These are phyloP conservation scores for Thermothielavioides terrestris DNA, from an alignment of 495 filamentous ascomycete genomes.

Conservation along the genomic window DNA sequence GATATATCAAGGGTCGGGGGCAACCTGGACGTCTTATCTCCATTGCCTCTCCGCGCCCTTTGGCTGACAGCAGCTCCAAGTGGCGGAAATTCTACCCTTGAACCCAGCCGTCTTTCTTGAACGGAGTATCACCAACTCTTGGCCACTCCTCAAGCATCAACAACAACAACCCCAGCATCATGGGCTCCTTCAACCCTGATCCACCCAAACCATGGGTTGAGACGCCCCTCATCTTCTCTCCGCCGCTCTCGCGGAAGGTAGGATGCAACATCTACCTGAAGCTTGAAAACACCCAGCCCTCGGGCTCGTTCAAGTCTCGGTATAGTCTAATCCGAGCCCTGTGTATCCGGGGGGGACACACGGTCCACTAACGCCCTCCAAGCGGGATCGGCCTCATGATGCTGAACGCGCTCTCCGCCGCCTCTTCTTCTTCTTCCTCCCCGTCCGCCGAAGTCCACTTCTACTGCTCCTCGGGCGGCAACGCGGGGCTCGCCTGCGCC, in stretches of 20 bases:
- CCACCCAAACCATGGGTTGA: constrained; percentile 55
- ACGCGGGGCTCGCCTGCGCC: constrained; percentile 86
- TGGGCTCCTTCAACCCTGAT: constrained; percentile 32
- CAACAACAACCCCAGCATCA: constrained; percentile 12
- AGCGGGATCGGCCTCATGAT: constrained; percentile 73
- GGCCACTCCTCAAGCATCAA: too few relatives aligned
- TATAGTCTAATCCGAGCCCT: too few relatives aligned
- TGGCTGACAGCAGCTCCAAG: too few relatives aligned
- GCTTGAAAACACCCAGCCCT: constrained; percentile 86
- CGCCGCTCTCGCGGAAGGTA: constrained; percentile 57
- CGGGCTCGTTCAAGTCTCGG: constrained; percentile 91
- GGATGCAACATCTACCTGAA: constrained; percentile 84
- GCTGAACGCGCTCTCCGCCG: constrained; percentile 36
- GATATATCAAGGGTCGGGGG: not conserved
- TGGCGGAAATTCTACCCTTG: too few relatives aligned
- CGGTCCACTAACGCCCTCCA: not conserved
- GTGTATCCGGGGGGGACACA: too few relatives aligned
- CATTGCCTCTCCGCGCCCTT: too few relatives aligned
- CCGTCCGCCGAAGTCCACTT: constrained; percentile 51
- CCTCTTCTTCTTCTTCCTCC: constrained; percentile 21
- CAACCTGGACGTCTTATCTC: too few relatives aligned
- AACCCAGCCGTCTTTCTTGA: too few relatives aligned
- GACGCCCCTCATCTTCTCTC: constrained; percentile 64
- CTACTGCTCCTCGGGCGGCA: constrained; percentile 82
- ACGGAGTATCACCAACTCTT: too few relatives aligned